phyloP scores from a whole-genome alignment of 306 rosid species.

The Lathyrus sativus region DNA sequence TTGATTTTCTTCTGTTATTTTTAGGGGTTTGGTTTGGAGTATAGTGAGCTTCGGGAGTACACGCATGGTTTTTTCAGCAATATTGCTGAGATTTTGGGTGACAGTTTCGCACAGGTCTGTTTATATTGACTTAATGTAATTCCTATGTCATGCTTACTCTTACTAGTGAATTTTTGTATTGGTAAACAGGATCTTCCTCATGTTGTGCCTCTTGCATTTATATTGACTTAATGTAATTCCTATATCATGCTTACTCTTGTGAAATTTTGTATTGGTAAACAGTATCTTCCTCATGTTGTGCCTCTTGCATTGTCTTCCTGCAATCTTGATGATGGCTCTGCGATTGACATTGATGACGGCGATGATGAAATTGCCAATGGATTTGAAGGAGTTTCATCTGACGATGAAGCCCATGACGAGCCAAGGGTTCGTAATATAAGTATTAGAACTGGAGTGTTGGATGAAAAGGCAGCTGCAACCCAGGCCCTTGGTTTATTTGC shows the following conservation, averaged over 20 bases:
- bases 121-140: conserved; percentile 33
- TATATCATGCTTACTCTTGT: conserved; percentile 38
- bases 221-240: conserved; percentile 33
- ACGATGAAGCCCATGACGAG: conserved; percentile 96
- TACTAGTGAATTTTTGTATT: conserved; percentile 33
- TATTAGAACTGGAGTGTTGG: conserved; percentile 94
- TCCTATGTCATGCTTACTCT: conserved; percentile 38
- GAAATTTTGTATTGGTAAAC: conserved; percentile 45
- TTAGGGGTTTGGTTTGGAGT: conserved; percentile 92
- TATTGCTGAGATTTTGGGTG: conserved; percentile 88
- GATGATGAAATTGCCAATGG: conserved; percentile 82
- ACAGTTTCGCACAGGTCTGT: conserved; percentile 77
- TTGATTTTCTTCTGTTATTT: conserved; percentile 40
- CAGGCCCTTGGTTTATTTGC: conserved; percentile 99
- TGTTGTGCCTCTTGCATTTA: conserved; percentile 86
- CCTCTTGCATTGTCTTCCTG: conserved; percentile 91
- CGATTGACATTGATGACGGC: conserved; percentile 81
- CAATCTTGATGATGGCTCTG: conserved; percentile 99
- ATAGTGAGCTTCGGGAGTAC: conserved; percentile 95
- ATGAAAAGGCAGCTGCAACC: conserved; percentile 99
- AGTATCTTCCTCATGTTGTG: conserved; percentile 97
- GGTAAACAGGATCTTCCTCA: conserved; percentile 90
- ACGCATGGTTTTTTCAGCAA: conserved; percentile 98
- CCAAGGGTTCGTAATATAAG: conserved; percentile 95
- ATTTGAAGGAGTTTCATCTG: conserved; percentile 98